Evolutionary conservation across 2,329 filamentous ascomycete genomes (phyloP), one percentile per base, ranked within the genome.

Genomic region (Bertia moriformis): DNA sequence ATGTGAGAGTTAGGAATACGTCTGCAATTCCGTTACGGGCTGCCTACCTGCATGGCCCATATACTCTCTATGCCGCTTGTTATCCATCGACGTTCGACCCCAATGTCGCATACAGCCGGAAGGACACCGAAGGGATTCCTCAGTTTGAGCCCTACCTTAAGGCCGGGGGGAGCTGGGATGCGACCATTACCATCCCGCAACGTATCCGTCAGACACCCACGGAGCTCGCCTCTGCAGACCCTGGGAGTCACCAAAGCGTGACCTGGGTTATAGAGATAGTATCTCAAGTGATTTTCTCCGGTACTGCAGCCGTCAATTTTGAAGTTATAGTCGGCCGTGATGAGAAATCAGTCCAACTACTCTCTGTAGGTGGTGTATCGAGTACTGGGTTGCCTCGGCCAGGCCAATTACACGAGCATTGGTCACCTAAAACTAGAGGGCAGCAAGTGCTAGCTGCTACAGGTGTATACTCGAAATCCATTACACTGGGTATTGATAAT

Each of bases 101-200:
- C 2, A 87, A 94, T 59, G 65, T 69, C 46, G 87, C 85, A 54
- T 78, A 83, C 48, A 73, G 78, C 42, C 68, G 79, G 39, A 71
- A 80, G 1, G 32, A 35, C 7, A 18, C 12, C 10, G 32, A 87
- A 61, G 85, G 84, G 37, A 71, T 81, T 1, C 91, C 91, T 14
- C 83, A 93, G 50, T 98, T 91, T 52, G 91, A 98, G 60, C 89
- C 91, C 37, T 89, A 94, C 65, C 71, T 98, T 53, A 96, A 96
- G 65, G 88, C 91, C 5, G 91, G 88, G 19, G 88, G 86, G 4
- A 77, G 71, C 36, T 98, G 88, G 83, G 74, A 78, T 49, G 83
- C 85, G 42, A 75, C 78, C 51, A 70, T 98, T 45, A 67, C 75
- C 4, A 78, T 98, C 0, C 89, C 89, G 0, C 80, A 89, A 40